Conservation (phyloP, 2,329 filamentous ascomycete species). For the Lecanoromycetidae sp. region DNA sequence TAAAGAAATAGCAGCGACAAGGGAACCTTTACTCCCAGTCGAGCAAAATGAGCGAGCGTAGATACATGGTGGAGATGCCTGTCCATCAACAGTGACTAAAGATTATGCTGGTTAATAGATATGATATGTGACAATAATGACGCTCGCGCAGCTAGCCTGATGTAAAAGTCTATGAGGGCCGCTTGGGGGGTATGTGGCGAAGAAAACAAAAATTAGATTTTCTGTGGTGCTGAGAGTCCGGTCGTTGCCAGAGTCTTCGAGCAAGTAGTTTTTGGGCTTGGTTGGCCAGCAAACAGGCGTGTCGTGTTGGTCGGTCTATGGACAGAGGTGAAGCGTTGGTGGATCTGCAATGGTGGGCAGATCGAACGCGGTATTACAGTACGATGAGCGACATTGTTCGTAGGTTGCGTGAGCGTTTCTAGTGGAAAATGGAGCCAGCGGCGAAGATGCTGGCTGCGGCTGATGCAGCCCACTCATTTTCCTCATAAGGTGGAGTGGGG, state of each 20-base stretch:
- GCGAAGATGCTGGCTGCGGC: conserved; percentile 31
- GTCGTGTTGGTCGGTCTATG: background rate
- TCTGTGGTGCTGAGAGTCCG: background rate
- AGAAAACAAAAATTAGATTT: conserved; percentile 5
- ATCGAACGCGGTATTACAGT: background rate
- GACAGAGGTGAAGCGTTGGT: background rate
- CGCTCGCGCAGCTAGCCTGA: conserved; percentile 9
- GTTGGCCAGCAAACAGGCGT: conserved; percentile 8
- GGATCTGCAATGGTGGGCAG: background rate
- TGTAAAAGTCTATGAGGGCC: conserved; percentile 10
- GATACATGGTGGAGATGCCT: background rate
- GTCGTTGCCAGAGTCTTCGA: background rate
- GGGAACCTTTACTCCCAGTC: background rate
- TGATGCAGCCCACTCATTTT: conserved; percentile 80
- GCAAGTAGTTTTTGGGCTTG: background rate
- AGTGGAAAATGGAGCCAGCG: conserved; percentile 17
- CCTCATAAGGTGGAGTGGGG: conserved; percentile 92
- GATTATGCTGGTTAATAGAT: background rate
- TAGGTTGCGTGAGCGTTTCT: background rate
- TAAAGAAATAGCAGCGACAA: too few relatives aligned
- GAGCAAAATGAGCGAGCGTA: conserved; percentile 1
- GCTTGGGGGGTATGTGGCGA: conserved; percentile 13
- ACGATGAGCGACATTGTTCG: conserved; percentile 1
- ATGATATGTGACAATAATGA: too few relatives aligned
- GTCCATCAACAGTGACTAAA: background rate